phyloP scores from a whole-genome alignment of 2,329 filamentous ascomycete genomes.

The Onygena corvina region DNA sequence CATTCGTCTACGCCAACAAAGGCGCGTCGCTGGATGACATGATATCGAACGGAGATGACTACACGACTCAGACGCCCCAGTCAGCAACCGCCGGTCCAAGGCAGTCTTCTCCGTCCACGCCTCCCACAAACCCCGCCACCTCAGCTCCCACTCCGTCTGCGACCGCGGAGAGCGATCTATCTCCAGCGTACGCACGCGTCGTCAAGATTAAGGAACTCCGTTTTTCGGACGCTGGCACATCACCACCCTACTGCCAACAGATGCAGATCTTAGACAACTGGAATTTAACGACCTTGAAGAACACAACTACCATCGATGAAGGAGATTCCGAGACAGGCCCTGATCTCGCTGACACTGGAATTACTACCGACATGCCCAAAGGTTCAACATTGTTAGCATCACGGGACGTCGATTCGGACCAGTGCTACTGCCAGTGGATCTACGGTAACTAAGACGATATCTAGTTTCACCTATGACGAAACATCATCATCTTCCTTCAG shows the following conservation, averaged over 20 bases:
- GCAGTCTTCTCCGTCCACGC: background rate
- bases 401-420: background rate
- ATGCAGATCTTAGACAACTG: constrained; percentile 48
- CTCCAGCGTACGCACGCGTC: constrained; percentile 41
- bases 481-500: background rate
- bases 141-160: constrained; percentile 12
- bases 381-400: background rate
- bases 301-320: constrained; percentile 22
- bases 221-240: constrained; percentile 27
- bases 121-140: constrained; percentile 9
- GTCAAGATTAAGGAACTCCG: constrained; percentile 57
- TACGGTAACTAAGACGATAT: constrained; percentile 8
- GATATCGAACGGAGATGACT: constrained; percentile 7
- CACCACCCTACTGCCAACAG: constrained; percentile 50
- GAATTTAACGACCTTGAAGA: constrained; percentile 21
- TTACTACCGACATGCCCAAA: background rate
- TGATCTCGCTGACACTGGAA: background rate
- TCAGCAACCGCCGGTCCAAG: background rate
- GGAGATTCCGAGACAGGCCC: background rate
- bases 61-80: constrained; percentile 1
- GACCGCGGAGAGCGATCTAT: background rate
- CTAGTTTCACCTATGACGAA: background rate
- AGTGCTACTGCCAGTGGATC: constrained; percentile 16
- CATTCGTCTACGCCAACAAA: constrained; percentile 50
- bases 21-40: background rate